These are phyloP conservation scores for Alternaria sp. DNA, from an alignment of 2,329 filamentous ascomycete genomes.

Conservation along the genomic window DNA sequence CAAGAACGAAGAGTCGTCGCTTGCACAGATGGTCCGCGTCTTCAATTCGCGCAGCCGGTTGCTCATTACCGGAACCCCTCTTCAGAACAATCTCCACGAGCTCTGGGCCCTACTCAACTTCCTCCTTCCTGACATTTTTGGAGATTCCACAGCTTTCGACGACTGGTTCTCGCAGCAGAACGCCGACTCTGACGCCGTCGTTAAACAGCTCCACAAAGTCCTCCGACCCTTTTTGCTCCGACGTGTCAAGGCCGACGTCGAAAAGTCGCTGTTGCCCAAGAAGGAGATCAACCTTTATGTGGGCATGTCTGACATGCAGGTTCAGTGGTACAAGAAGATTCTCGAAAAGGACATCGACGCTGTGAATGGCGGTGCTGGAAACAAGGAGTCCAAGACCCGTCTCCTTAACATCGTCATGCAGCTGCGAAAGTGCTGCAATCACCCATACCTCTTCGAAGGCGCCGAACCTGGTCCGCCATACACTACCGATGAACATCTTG, in stretches of 20 bases:
- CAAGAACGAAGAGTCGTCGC: slow-evolving; percentile 98
- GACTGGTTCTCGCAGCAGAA: slow-evolving; percentile 96
- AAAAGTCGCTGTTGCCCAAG: slow-evolving; percentile 96
- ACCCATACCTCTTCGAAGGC: slow-evolving; percentile 97
- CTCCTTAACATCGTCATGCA: slow-evolving; percentile 99
- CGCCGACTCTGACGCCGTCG: slow-evolving; percentile 91
- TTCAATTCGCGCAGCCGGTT: slow-evolving; percentile 96
- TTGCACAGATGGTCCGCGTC: slow-evolving; percentile 93
- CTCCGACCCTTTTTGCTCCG: slow-evolving; percentile 92
- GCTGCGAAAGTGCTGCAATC: slow-evolving; percentile 97
- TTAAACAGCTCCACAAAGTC: slow-evolving; percentile 93
- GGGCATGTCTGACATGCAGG: slow-evolving; percentile 98
- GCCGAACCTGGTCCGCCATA: slow-evolving; percentile 97
- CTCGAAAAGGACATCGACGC: slow-evolving; percentile 99
- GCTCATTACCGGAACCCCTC: slow-evolving; percentile 92
- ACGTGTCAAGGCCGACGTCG: slow-evolving; percentile 95
- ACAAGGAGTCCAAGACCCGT: slow-evolving; percentile 96
- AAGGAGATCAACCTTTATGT: slow-evolving; percentile 97
- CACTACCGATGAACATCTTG: slow-evolving; percentile 94
- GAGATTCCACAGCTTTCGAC: slow-evolving; percentile 94
- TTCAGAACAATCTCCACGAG: slow-evolving; percentile 98
- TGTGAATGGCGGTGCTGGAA: slow-evolving; percentile 94
- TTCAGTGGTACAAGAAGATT: slow-evolving; percentile 99
- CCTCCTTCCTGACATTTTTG: slow-evolving; percentile 96
- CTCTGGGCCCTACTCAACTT: slow-evolving; percentile 98